Percentiles rank a stretch among this genome's conserved stretches.
phyloP scores from a whole-genome alignment of 495 filamentous ascomycete species.

The Immersiella caudata region DNA sequence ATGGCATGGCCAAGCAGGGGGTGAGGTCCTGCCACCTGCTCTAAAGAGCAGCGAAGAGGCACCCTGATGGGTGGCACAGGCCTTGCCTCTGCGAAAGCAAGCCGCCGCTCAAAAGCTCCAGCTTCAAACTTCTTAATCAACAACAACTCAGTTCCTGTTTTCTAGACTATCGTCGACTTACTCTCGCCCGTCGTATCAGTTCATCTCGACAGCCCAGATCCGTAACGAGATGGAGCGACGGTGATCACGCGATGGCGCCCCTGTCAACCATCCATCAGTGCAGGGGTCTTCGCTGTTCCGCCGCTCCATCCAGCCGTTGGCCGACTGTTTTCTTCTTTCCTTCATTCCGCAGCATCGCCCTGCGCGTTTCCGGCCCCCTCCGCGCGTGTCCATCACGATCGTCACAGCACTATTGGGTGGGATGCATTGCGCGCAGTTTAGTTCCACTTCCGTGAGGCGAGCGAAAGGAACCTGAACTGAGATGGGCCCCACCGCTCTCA shows the following conservation, averaged over 20 bases:
- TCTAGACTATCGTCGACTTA: background rate
- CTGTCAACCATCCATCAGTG: background rate
- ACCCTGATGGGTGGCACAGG: too few species aligned
- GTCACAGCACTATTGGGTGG: conserved; percentile 12
- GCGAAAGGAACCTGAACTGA: background rate
- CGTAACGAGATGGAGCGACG: too few species aligned
- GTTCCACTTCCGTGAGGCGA: background rate
- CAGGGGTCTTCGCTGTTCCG: conserved; percentile 8
- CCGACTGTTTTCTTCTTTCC: background rate
- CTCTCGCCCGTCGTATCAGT: background rate
- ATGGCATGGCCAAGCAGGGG: too few species aligned
- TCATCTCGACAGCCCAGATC: background rate
- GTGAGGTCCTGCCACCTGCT: too few species aligned
- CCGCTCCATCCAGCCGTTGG: conserved; percentile 1
- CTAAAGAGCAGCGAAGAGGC: too few species aligned
- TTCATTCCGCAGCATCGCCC: conserved; percentile 8
- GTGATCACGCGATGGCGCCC: background rate
- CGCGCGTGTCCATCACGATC: conserved; percentile 10
- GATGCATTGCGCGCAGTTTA: background rate
- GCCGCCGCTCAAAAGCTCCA: background rate
- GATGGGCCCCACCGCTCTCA: too few species aligned
- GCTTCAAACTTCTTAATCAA: background rate
- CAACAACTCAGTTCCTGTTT: background rate
- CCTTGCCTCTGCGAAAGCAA: background rate
- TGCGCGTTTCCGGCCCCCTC: conserved; percentile 6